phyloP scores from a whole-genome alignment of 441 rosid species.

The Viola pubescens region DNA sequence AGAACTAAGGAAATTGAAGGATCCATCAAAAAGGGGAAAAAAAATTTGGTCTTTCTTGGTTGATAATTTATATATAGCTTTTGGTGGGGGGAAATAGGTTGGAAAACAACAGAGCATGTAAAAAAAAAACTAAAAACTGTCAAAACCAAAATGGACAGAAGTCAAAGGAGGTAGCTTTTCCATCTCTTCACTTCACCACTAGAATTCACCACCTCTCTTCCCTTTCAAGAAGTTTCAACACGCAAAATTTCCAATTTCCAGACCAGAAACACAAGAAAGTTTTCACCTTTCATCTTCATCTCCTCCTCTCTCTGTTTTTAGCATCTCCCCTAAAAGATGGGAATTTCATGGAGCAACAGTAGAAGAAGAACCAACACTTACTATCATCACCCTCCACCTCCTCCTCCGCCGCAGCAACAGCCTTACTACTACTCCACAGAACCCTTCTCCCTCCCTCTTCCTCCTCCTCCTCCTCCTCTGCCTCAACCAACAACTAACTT shows the following conservation, averaged over 20 bases:
- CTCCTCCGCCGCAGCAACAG: slow-evolving; percentile 21
- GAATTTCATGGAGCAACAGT: slow-evolving; percentile 48
- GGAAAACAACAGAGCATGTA: too few relatives aligned
- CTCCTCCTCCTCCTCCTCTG: slow-evolving; percentile 19
- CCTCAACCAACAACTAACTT: background rate
- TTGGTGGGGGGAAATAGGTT: too few relatives aligned
- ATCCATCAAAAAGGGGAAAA: too few relatives aligned
- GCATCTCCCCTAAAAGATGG: slow-evolving; percentile 31
- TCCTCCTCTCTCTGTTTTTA: background rate
- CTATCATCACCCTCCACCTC: slow-evolving; percentile 31
- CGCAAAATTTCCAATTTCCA: background rate
- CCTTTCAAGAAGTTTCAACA: background rate
- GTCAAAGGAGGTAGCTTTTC: background rate
- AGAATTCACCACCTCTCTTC: background rate
- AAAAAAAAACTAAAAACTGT: background rate
- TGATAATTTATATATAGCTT: too few relatives aligned
- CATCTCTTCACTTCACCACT: slow-evolving; percentile 8
- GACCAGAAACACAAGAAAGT: background rate
- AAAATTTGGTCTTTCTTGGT: too few relatives aligned
- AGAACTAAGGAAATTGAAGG: too few relatives aligned
- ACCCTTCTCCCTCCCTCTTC: slow-evolving; percentile 22
- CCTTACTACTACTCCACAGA: slow-evolving; percentile 27
- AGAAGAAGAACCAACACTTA: slow-evolving; percentile 44
- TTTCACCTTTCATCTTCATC: background rate
- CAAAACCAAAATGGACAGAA: slow-evolving; percentile 4